Conservation (phyloP, 306 rosid species). For the Rosa chinensis region DNA sequence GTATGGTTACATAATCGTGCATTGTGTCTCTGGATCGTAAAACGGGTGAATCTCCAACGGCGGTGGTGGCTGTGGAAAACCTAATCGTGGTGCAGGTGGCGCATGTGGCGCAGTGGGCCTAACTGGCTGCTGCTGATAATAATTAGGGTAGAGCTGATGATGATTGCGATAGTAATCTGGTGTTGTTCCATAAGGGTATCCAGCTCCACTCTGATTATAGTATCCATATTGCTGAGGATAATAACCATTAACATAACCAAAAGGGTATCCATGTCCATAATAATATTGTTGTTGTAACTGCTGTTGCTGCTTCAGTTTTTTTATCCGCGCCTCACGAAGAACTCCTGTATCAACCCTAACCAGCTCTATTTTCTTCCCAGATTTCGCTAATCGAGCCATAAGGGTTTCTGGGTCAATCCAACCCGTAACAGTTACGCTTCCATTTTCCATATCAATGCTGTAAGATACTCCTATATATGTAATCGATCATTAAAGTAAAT, state of each 20-base stretch:
- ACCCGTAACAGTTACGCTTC: conserved; percentile 15
- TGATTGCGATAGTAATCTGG: background rate
- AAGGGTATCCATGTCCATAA: background rate
- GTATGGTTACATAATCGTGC: conserved; percentile 11
- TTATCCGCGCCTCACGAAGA: background rate
- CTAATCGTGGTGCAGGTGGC: background rate
- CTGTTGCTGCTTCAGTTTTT: background rate
- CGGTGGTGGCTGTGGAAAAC: conserved; percentile 23
- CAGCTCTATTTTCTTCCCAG: conserved; percentile 29
- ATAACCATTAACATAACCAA: background rate
- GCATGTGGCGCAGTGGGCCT: background rate
- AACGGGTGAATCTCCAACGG: background rate
- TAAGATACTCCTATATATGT: conserved; percentile 19
- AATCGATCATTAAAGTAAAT: background rate
- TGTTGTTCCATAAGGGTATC: background rate
- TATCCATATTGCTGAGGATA: conserved; percentile 6
- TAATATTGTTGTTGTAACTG: background rate
- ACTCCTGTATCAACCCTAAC: conserved; percentile 16
- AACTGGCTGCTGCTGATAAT: background rate
- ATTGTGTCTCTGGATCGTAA: background rate
- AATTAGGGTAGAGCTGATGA: background rate
- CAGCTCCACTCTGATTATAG: background rate
- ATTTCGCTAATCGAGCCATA: conserved; percentile 13
- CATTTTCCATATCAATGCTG: conserved; percentile 18
- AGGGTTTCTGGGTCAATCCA: conserved; percentile 1